Conservation (phyloP, 106 monocot species). For the Gastrodia elata region DNA sequence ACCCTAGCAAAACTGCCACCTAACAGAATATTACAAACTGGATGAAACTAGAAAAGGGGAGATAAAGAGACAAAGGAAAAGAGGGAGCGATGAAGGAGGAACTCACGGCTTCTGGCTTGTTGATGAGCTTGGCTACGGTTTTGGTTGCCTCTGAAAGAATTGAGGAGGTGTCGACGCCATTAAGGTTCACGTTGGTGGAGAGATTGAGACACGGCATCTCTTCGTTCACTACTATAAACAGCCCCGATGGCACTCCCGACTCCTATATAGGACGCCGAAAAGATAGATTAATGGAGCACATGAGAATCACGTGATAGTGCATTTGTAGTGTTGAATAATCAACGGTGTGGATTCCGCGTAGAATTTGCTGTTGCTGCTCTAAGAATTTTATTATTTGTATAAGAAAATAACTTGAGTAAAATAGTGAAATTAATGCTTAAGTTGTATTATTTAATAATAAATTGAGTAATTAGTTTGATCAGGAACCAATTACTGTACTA, state of each 20-base stretch:
- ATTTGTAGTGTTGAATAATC: background rate
- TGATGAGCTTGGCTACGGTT: slow-evolving; percentile 46
- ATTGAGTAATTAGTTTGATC: no score
- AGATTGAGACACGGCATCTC: slow-evolving; percentile 65
- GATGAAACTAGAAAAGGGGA: background rate
- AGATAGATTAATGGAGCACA: background rate
- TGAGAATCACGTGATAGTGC: background rate
- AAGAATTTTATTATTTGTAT: no score
- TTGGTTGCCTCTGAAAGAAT: slow-evolving; percentile 41
- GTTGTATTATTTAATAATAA: no score
- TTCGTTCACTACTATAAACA: background rate
- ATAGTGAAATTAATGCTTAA: no score
- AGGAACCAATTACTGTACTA: no score
- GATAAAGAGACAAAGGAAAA: background rate
- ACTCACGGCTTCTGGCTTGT: slow-evolving; percentile 48
- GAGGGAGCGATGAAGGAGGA: background rate
- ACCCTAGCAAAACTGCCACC: background rate
- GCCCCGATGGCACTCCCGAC: background rate
- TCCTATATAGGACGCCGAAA: background rate
- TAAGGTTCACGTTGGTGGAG: slow-evolving; percentile 53
- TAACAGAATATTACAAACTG: background rate
- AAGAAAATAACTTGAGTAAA: no score
- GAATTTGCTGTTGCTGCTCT: background rate
- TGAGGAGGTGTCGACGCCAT: slow-evolving; percentile 49
- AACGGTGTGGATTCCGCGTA: background rate